Evolutionary conservation across 805 yeast species (phyloP).

Genomic region (Starmerella potacharoeniae): DNA sequence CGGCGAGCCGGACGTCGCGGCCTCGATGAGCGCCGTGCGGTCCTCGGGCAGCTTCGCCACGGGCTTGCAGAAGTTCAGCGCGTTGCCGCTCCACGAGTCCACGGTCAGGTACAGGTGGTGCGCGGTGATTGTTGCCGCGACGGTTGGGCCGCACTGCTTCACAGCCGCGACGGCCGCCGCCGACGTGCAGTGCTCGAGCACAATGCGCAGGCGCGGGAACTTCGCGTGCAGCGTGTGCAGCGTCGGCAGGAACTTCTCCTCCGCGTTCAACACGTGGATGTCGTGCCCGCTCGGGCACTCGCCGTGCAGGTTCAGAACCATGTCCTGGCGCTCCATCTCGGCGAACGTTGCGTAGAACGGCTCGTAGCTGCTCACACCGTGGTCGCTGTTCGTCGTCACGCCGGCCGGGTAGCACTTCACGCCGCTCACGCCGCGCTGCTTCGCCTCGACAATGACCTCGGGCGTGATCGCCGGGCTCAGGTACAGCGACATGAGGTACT

Average conservation of each 20-base stretch:
- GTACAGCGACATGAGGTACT: conserved; percentile 85
- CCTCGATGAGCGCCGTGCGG: conserved; percentile 63
- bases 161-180: conserved; percentile 75
- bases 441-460: conserved; percentile 71
- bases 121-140: conserved; percentile 90
- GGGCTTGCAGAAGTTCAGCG: conserved; percentile 92
- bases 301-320: conserved; percentile 87
- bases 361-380: conserved; percentile 84
- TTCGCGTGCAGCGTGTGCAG: conserved; percentile 61
- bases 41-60: conserved; percentile 90
- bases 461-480: conserved; percentile 72
- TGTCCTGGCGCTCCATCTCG: conserved; percentile 67
- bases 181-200: conserved; percentile 92
- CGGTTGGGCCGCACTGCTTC: conserved; percentile 54
- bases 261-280: conserved; percentile 89
- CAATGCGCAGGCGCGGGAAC: conserved; percentile 77
- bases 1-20: conserved; percentile 85
- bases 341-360: conserved; percentile 80
- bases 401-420: conserved; percentile 98
- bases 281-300: conserved; percentile 76
- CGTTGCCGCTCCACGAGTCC: conserved; percentile 95
- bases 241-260: conserved; percentile 84
- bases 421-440: conserved; percentile 59
- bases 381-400: conserved; percentile 91
- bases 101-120: conserved; percentile 84